Evolutionary conservation across 2,329 filamentous ascomycete species (phyloP).

Genomic region (Exophiala sideris): DNA sequence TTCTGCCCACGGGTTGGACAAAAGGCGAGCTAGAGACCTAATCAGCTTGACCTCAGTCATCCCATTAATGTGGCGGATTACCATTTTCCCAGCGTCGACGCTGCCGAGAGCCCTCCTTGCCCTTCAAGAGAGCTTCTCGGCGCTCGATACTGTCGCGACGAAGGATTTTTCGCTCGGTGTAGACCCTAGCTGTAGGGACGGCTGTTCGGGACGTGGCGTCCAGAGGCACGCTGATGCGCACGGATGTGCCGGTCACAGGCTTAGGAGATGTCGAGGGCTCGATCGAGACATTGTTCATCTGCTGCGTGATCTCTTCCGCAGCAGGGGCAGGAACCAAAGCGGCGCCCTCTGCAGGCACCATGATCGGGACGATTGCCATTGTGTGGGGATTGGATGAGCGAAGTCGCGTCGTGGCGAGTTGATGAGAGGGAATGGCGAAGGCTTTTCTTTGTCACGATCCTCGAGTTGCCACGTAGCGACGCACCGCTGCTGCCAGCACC

Average conservation of each 20-base stretch:
- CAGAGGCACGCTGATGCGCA: conserved; percentile 70
- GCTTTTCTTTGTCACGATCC: too few species aligned
- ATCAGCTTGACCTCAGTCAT: conserved; percentile 6
- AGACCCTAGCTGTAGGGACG: conserved; percentile 34
- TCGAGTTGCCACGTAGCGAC: too few species aligned
- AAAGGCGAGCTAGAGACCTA: conserved; percentile 65
- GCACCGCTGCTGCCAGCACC: too few species aligned
- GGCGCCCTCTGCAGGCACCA: conserved; percentile 5
- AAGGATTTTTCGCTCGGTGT: conserved; percentile 50
- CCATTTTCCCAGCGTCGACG: conserved; percentile 94
- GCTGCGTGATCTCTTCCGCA: conserved; percentile 8
- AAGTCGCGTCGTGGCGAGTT: background rate
- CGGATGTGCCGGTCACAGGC: conserved; percentile 46
- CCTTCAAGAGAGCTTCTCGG: conserved; percentile 76
- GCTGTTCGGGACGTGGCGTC: conserved; percentile 48
- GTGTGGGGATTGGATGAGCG: background rate
- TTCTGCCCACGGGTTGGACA: conserved; percentile 80
- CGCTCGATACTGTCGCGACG: conserved; percentile 61
- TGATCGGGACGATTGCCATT: conserved; percentile 23
- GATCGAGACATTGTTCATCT: conserved; percentile 17
- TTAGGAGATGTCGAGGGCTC: conserved; percentile 1
- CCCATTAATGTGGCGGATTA: conserved; percentile 41
- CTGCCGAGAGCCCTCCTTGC: conserved; percentile 84
- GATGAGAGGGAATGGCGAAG: too few species aligned
- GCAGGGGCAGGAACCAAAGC: background rate